Evolutionary conservation across 2,329 filamentous ascomycete genomes (phyloP).

Genomic region (Alternaria panax): DNA sequence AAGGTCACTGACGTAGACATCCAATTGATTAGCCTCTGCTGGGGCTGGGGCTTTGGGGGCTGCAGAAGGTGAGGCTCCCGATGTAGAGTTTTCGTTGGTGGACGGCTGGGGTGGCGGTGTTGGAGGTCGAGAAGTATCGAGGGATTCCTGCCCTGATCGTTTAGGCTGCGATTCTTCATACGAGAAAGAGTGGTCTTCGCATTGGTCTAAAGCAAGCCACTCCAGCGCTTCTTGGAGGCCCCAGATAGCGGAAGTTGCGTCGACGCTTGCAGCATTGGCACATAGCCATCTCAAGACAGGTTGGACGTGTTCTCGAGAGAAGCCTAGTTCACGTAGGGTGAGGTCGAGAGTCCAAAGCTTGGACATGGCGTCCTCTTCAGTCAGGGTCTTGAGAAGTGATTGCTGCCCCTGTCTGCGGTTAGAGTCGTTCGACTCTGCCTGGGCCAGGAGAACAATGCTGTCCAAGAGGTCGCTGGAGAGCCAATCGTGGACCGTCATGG

Average conservation of each 20-base stretch:
- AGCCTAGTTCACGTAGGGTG: constrained; percentile 72
- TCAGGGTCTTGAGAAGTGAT: constrained; percentile 52
- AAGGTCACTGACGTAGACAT: constrained; percentile 56
- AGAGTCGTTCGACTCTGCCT: constrained; percentile 64
- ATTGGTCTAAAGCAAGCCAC: constrained; percentile 84
- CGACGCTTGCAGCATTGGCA: constrained; percentile 50
- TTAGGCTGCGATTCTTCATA: constrained; percentile 62
- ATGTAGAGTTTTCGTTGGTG: not conserved
- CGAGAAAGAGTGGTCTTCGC: constrained; percentile 71
- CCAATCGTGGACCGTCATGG: constrained; percentile 78
- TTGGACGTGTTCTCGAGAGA: constrained; percentile 57
- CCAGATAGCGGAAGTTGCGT: constrained; percentile 71
- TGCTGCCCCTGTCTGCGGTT: constrained; percentile 57
- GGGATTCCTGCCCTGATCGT: constrained; percentile 23
- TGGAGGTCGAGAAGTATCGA: constrained; percentile 34
- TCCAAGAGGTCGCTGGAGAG: constrained; percentile 80
- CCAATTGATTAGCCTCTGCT: constrained; percentile 30
- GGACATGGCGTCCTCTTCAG: constrained; percentile 80
- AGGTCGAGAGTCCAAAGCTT: constrained; percentile 86
- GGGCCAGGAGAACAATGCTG: constrained; percentile 75
- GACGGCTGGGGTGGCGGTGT: constrained; percentile 13
- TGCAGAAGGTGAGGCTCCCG: not conserved
- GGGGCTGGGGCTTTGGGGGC: constrained; percentile 10
- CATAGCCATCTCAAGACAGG: constrained; percentile 47
- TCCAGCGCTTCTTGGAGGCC: constrained; percentile 87